Evolutionary conservation across 106 monocot genomes (phyloP), one percentile per base, ranked within the genome.

Genomic region (Phalaenopsis aphrodite): DNA sequence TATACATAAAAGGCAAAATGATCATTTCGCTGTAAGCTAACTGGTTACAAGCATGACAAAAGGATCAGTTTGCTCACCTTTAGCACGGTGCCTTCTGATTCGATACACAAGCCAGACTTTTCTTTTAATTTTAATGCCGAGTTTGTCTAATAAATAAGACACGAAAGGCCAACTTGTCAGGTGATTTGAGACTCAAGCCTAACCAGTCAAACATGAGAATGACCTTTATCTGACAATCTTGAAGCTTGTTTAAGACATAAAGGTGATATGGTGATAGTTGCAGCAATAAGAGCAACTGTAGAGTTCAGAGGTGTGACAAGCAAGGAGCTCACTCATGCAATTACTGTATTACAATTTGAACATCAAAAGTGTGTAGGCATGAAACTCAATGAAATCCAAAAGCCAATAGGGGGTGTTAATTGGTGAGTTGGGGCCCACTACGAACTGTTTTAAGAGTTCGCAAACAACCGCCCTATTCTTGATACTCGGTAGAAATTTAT

Each of bases 251-350:
- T 98, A 55, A 83, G 94, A 14, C 94, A 98, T 69, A 94, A 98
- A 87, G 86, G 94, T 76, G 97, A 98, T 76, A 94, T 98, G 94
- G 97, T 98, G 39, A 92, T 94, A 85, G 83, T 98, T 82, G 97
- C 94, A 87, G 94, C 97, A 75, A 91, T 92, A 67, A 92, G 92
- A 71, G 94, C 94, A 82, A 98, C 94, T 72, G 94, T 94, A 21
- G 94, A 94, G 72, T 72, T 98, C 55, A 89, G 41, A 85, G 94
- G 94, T 52, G 97, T 98, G 55, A 94, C 94, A 69, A 94, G 86
- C 71, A 81, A 91, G 41, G 94, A 98, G 78, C 82, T 94, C 78
- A 89, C 90, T 52, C 97, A 94, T 79, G 94, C 97, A 77, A 98
- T 98, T 69, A 98, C 92, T 69, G 92, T 94, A 68, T 82, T 98